Evolutionary conservation across 257 asterid species (phyloP).

Genomic region (Solanum chilense): DNA sequence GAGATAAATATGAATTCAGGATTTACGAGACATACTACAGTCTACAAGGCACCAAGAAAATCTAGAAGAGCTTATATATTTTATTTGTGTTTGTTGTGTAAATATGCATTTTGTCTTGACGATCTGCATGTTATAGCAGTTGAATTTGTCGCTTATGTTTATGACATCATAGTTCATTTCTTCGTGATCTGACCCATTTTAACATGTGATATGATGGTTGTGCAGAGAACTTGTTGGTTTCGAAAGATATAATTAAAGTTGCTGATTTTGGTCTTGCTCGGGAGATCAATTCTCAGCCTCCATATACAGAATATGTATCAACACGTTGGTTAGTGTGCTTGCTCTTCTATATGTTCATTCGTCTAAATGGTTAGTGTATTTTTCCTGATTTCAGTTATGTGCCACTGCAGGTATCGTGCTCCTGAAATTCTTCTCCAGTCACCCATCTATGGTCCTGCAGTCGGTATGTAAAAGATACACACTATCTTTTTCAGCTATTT

Average conservation of each 20-base stretch:
- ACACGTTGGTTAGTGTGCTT: slow-evolving; percentile 78
- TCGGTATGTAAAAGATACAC: slow-evolving; percentile 43
- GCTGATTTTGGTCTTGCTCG: slow-evolving; percentile 99
- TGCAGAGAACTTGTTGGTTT: slow-evolving; percentile 82
- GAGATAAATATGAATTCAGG: background rate
- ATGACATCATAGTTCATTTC: background rate
- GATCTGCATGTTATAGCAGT: background rate
- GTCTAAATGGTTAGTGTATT: background rate
- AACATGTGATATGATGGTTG: background rate
- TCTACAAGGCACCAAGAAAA: background rate
- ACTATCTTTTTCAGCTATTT: background rate
- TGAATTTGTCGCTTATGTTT: background rate
- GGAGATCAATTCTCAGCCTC: slow-evolving; percentile 80
- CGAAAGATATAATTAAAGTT: slow-evolving; percentile 70
- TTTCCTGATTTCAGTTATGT: background rate
- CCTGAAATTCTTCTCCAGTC: slow-evolving; percentile 97
- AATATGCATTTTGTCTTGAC: background rate
- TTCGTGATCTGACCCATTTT: background rate
- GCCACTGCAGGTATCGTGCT: slow-evolving; percentile 79
- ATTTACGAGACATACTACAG: background rate
- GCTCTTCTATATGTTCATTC: background rate
- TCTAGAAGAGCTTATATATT: background rate
- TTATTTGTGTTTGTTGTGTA: background rate
- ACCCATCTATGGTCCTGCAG: slow-evolving; percentile 72
- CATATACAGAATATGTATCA: slow-evolving; percentile 91